These are phyloP conservation scores for Gaertneriomyces semiglobifer DNA, from an alignment of 192 early-diverging fungal species.

Conservation along the genomic window DNA sequence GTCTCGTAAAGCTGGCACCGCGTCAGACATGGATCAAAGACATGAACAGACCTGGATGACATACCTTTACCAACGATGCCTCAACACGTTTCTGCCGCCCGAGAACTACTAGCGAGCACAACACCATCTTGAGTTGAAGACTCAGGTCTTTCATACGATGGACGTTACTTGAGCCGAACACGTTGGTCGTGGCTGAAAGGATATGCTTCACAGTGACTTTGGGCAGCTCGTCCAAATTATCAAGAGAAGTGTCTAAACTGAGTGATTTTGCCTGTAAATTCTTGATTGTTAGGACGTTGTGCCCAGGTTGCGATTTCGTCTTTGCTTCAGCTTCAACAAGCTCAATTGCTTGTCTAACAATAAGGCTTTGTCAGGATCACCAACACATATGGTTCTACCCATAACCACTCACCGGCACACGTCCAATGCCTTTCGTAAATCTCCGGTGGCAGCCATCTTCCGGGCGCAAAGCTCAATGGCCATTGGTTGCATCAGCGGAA, in stretches of 20 bases:
- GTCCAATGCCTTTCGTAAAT: conserved; percentile 44
- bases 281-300: no score
- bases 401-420: conserved; percentile 30
- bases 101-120: conserved; percentile 56
- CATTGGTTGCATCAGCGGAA: conserved; percentile 69
- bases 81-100: conserved; percentile 45
- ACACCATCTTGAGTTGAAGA: conserved; percentile 78
- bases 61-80: conserved; percentile 48
- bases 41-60: background rate
- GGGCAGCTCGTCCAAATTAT: conserved; percentile 38
- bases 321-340: conserved; percentile 67
- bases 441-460: conserved; percentile 83
- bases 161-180: conserved; percentile 42
- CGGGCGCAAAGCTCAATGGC: conserved; percentile 91
- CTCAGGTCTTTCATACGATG: conserved; percentile 65
- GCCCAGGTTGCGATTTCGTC: conserved; percentile 23
- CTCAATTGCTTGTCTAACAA: conserved; percentile 77
- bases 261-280: background rate
- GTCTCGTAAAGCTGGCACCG: conserved; percentile 51
- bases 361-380: background rate
- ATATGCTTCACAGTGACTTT: conserved; percentile 82
- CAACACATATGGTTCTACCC: background rate
- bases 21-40: background rate
- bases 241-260: background rate
- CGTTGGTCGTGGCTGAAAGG: conserved; percentile 59